Evolutionary conservation across 441 rosid genomes (phyloP), one percentile per base, ranked within the genome.

Genomic region (Gossypium aridum): DNA sequence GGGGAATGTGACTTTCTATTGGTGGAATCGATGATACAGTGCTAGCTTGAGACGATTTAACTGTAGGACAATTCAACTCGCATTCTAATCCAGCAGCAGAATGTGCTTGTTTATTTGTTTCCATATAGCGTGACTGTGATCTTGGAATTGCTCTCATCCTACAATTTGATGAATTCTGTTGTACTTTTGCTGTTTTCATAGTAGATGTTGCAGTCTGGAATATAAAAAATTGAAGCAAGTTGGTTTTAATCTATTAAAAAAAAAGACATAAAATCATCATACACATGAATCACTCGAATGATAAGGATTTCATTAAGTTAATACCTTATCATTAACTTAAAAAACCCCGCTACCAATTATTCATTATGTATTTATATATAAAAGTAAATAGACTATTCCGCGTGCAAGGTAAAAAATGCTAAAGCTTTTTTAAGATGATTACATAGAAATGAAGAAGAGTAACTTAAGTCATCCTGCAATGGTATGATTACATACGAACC

Each of bases 171-270:
- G 82, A 68, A 64, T 75, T 80, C 5, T 69, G 77, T 20, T 2
- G 76, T 19, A 28, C 28, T 60, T 77, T 82, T 47, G 77, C 72
- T 53, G 76, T 75, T 62, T 67, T 77, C 39, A 78, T 20, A 56
- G 60, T 82, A 13, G 78, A 73, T 23, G 74, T 54, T 20, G 65
- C 54, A 34, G 75, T 75, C 88, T 85, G 81, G 31, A 59, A 70
- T 19, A 71, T 16, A 49, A 49, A 54, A 39, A 54, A 39, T 2
- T 23, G 65, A 16, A 20, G 57, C 59, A 39, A 57, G 20, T 3
- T 0, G 12, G 53, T 20, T 39, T 78, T 43, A 25, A 55, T 19
- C 60, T 55, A 19, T 7, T 19, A n/a, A 22, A 55, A 20, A 6
- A 55, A 19, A 47, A 13, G 3, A 55, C 23, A 7, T 17, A 55